These are phyloP conservation scores for Colletotrichum trifolii DNA, from an alignment of 2,329 filamentous ascomycete genomes.

Conservation along the genomic window DNA sequence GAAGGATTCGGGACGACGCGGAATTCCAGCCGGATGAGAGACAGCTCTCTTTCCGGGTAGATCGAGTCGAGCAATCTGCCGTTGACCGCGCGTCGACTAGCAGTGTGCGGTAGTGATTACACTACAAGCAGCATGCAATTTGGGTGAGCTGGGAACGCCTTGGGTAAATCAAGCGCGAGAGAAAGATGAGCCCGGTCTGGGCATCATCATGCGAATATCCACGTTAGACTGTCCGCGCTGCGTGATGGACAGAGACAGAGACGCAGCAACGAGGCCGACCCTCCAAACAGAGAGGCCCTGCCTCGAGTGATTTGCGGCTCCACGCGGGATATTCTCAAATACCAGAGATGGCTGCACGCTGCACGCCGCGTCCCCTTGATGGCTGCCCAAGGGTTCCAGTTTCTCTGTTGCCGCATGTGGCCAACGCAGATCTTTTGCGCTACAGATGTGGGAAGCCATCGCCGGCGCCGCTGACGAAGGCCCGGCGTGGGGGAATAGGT, in stretches of 20 bases:
- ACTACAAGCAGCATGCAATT: not conserved
- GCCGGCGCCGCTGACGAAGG: slow-evolving; percentile 25
- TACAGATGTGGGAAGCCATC: slow-evolving; percentile 7
- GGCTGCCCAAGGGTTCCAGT: slow-evolving; percentile 18
- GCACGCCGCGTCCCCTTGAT: slow-evolving; percentile 1
- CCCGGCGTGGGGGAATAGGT: not conserved
- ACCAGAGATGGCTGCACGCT: not conserved
- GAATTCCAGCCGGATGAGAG: not conserved
- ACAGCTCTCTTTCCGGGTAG: not conserved
- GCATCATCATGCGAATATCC: slow-evolving; percentile 10
- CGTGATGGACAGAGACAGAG: not conserved
- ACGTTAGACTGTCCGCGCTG: not conserved
- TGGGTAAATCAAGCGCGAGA: not conserved
- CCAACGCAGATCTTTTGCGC: slow-evolving; percentile 23
- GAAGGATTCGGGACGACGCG: slow-evolving; percentile 2
- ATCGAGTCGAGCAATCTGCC: not conserved
- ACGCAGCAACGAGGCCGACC: not conserved
- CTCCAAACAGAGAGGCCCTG: too few species aligned
- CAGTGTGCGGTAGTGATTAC: too few species aligned
- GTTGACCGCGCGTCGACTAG: too few species aligned
- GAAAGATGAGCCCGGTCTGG: slow-evolving; percentile 5
- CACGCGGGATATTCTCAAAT: not conserved
- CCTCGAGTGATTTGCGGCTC: not conserved
- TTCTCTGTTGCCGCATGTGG: slow-evolving; percentile 19
- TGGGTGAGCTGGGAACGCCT: not conserved